A percentile compares a stretch with the other conserved stretches of the same genome.
These are phyloP conservation scores for Sonneratia caseolaris DNA, from an alignment of 345 rosid species.

Conservation along the genomic window DNA sequence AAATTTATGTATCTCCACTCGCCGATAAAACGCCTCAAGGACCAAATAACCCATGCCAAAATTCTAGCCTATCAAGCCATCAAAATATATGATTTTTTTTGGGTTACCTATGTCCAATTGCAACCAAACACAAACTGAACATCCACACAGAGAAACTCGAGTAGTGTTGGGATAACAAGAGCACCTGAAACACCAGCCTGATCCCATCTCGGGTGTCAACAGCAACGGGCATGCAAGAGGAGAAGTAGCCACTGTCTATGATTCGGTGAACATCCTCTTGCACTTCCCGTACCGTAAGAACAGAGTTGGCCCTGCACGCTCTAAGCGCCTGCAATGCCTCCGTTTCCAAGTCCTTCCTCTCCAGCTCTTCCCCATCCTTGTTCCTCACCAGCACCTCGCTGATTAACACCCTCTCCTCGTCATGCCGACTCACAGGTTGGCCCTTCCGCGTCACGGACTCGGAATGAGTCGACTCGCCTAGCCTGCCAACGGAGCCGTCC, in stretches of 20 bases:
- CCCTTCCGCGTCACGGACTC: slow-evolving; percentile 37
- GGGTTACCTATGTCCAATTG: background rate
- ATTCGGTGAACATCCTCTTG: slow-evolving; percentile 94
- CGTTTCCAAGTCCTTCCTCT: slow-evolving; percentile 77
- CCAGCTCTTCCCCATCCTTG: slow-evolving; percentile 90
- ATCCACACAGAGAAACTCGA: background rate
- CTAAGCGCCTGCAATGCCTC: slow-evolving; percentile 80
- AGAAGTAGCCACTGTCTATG: slow-evolving; percentile 77
- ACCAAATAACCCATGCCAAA: background rate
- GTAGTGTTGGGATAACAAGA: background rate
- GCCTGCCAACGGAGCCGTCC: background rate
- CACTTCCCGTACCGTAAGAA: slow-evolving; percentile 71
- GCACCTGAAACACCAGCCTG: slow-evolving; percentile 74
- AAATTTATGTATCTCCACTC: background rate
- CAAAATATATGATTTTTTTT: background rate
- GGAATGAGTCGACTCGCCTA: slow-evolving; percentile 23
- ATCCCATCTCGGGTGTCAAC: slow-evolving; percentile 93
- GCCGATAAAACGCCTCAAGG: background rate
- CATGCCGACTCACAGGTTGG: slow-evolving; percentile 31
- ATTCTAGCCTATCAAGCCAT: background rate
- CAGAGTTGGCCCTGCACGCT: slow-evolving; percentile 81
- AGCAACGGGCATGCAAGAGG: slow-evolving; percentile 83
- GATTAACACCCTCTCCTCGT: slow-evolving; percentile 81
- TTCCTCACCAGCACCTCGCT: slow-evolving; percentile 86
- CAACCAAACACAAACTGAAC: background rate